Evolutionary conservation across 768 basidiomycete genomes (phyloP).

Genomic region (Scleroderma citrinum): DNA sequence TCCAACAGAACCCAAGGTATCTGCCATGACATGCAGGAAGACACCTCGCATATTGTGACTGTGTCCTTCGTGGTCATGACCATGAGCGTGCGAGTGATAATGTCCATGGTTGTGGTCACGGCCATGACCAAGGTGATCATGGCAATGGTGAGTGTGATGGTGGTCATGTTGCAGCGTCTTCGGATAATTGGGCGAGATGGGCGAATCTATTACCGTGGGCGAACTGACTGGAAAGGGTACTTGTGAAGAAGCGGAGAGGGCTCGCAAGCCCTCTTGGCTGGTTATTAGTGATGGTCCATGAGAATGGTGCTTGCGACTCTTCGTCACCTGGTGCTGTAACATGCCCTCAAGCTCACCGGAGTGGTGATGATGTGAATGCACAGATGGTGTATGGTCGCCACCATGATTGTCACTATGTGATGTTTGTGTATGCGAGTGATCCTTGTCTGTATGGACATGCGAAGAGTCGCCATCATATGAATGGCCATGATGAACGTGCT

Average conservation of each 20-base stretch:
- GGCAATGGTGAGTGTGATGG: conserved; percentile 29
- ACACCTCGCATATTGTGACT: conserved; percentile 99
- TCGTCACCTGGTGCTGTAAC: conserved; percentile 4
- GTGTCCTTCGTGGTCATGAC: conserved; percentile 68
- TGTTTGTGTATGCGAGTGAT: conserved; percentile 18
- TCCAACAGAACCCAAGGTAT: conserved; percentile 94
- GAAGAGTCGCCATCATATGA: conserved; percentile 13
- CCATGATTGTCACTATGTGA: conserved; percentile 9
- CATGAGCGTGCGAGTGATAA: conserved; percentile 47
- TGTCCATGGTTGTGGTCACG: conserved; percentile 34
- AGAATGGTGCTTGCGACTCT: conserved; percentile 33
- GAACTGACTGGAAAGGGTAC: conserved; percentile 23
- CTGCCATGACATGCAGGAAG: conserved; percentile 96
- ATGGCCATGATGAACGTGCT: conserved; percentile 26
- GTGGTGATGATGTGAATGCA: conserved; percentile 12
- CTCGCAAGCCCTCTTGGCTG: conserved; percentile 18
- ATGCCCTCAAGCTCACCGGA: conserved; percentile 5
- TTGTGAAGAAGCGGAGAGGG: conserved; percentile 15
- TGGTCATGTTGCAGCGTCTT: conserved; percentile 43
- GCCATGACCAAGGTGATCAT: conserved; percentile 14
- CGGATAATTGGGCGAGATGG: conserved; percentile 62
- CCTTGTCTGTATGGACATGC: conserved; percentile 16
- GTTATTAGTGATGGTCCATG: conserved; percentile 37
- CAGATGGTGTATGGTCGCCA: conserved; percentile 14
- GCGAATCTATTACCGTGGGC: conserved; percentile 34